Conservation (phyloP, 441 rosid genomes). For the Adansonia madagascariensis region DNA sequence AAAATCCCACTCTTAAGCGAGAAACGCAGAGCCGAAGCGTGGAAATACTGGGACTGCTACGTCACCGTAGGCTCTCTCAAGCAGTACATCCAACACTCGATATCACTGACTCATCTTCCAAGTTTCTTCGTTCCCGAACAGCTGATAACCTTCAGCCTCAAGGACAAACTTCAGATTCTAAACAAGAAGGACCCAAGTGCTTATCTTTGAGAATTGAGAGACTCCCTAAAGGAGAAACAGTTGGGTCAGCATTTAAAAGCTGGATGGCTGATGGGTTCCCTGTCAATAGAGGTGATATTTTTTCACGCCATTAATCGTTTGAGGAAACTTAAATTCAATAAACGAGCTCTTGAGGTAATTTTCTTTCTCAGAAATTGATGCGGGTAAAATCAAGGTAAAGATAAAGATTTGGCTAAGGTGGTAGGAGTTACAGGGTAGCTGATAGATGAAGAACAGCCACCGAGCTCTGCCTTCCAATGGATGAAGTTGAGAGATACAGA, state of each 20-base stretch:
- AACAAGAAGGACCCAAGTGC: slow-evolving; percentile 47
- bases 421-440: too few species aligned
- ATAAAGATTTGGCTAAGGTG: too few species aligned
- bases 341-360: slow-evolving; percentile 74
- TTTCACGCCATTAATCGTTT: slow-evolving; percentile 79
- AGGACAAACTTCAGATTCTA: slow-evolving; percentile 23
- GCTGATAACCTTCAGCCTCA: not conserved
- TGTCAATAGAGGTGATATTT: slow-evolving; percentile 80
- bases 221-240: slow-evolving; percentile 56
- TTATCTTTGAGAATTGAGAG: slow-evolving; percentile 77
- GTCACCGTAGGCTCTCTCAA: slow-evolving; percentile 44
- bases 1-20: not conserved
- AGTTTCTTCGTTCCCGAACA: slow-evolving; percentile 46
- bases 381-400: too few species aligned
- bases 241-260: slow-evolving; percentile 74
- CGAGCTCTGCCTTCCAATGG: too few species aligned
- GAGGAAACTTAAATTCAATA: slow-evolving; percentile 66
- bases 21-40: slow-evolving; percentile 32
- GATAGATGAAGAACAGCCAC: too few species aligned
- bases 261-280: slow-evolving; percentile 95
- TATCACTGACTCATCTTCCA: slow-evolving; percentile 12
- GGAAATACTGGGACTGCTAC: slow-evolving; percentile 38
- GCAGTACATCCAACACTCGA: slow-evolving; percentile 57
- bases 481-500: too few species aligned
- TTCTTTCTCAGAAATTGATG: slow-evolving; percentile 7